Evolutionary conservation across 2,329 filamentous ascomycete genomes (phyloP), one percentile per base, ranked within the genome.

Genomic region (Trichoderma breve): DNA sequence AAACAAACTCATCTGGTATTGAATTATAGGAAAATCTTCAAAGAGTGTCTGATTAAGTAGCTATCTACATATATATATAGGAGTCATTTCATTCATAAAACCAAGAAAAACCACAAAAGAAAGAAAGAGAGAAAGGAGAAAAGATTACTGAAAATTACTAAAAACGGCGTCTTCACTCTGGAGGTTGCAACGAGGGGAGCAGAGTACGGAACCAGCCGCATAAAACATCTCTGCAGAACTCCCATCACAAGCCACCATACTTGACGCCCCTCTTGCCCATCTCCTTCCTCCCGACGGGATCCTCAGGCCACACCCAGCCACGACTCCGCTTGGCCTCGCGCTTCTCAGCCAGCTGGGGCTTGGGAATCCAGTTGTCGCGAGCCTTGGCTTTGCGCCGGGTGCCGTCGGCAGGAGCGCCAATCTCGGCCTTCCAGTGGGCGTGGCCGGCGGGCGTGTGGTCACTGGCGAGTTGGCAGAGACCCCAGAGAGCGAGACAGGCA

Each of bases 261-360:
- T 86, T 82, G 47, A 91, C 88, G 18, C 89, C 89, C 71, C 89
- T 84, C 84, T 89, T 90, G 6, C 90, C 91, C 67, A 91, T 84
- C 83, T 95, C 92, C 82, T 92, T 90, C 77, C 91, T 86, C 9
- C 90, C 90, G 12, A 94, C 84, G 3, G 90, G 85, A 77, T 94
- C 92, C 77, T 94, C 91, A 1, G 92, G 92, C 82, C 90, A 87
- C 1, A 93, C 88, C 92, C 92, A 95, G 0, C 92, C 92, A 34
- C 92, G 83, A 3, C 88, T 86, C 26, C 91, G 83, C 87, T 94
- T 94, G 24, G 91, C 90, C 82, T 92, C 91, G 72, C 89, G 84
- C 90, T 93, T 96, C 88, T 92, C 92, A 36, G 86, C 91, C 76
- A 89, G 85, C 84, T 90, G 92, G 65, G 89, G 90, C 83, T 85